Evolutionary conservation across 768 basidiomycete genomes (phyloP), one percentile per base, ranked within the genome.

Genomic region (Pleurotus sapidus): DNA sequence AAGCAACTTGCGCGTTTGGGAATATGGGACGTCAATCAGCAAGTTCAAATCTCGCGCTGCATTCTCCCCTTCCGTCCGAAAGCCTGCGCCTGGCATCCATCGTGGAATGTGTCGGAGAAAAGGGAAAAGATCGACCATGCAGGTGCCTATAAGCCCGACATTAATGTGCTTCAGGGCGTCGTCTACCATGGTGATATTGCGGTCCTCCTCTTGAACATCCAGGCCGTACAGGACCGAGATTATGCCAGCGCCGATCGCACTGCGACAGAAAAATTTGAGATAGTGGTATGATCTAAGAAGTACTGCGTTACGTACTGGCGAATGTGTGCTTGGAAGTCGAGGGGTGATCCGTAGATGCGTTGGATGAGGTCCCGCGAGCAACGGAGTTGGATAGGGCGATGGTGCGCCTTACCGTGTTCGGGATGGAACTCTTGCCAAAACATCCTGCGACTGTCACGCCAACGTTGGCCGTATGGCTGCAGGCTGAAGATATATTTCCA

Each of bases 21-120:
- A 40, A 53, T 65, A 82, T 0, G 79, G 78, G 8, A 67, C 57
- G 14, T 75, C 69, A 8, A 71, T 64, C 63, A 79, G 72, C 23
- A 70, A 64, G 7, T 70, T 58, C 72, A 68, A 3, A 69, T 61
- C 38, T 65, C 64, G n/a, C 69, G 68, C 81, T 82, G 84, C 12
- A 61, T 56, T 1, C 55, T 64, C 0, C 82, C 84, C 54, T 81
- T 78, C 24, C 72, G 71, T 63, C 81, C 74, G 75, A 23, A 87
- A 88, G 0, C 75, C 75, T 0, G 83, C 78, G 14, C 84, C 87
- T 3, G 86, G 87, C 34, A 82, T 63, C 81, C 82, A 88, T 46
- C 64, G 62, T 0, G 87, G 87, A 1, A 87, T 63, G 59, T 80
- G 67, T 61, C 67, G 73, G 58, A 81, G 77, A 77, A 46, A 14